phyloP scores from a whole-genome alignment of 1,284 basidiomycete species.

The Fomitopsis palustris region DNA sequence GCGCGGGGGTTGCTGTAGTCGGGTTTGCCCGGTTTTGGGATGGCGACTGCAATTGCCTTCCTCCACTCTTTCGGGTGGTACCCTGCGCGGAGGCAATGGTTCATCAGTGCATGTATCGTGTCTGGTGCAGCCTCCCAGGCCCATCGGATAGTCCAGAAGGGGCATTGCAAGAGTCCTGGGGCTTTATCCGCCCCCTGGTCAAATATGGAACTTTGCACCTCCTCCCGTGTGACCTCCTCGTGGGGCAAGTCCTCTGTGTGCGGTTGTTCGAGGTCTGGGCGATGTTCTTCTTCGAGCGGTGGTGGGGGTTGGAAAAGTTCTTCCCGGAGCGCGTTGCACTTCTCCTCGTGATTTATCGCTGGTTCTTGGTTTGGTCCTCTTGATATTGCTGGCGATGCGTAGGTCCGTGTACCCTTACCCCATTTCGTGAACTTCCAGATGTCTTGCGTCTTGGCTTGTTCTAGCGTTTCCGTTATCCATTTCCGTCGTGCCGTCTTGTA shows the following conservation, averaged over 20 bases:
- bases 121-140: conserved; percentile 14
- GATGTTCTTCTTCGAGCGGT: not conserved
- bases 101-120: not conserved
- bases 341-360: not conserved
- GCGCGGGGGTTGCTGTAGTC: conserved; percentile 13
- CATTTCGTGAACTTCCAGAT: conserved; percentile 3
- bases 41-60: not conserved
- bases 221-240: conserved; percentile 7
- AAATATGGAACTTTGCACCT: conserved; percentile 12
- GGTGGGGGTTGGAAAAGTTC: conserved; percentile 15
- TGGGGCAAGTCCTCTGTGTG: not conserved
- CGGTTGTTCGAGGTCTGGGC: conserved; percentile 1
- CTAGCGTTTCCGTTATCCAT: conserved; percentile 1
- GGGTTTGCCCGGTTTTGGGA: conserved; percentile 1
- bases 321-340: conserved; percentile 10
- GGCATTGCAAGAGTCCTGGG: conserved; percentile 15
- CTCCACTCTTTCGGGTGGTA: conserved; percentile 1
- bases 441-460: not conserved
- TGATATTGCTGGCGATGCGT: conserved; percentile 3
- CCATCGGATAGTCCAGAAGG: conserved; percentile 12
- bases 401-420: not conserved
- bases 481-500: not conserved
- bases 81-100: not conserved
- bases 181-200: conserved; percentile 13
- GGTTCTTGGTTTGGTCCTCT: not conserved